A percentile compares a stretch with the other conserved stretches of the same genome.
phyloP scores from a whole-genome alignment of 1,139 yeast species.

The Debaryomyces psychrophilus region DNA sequence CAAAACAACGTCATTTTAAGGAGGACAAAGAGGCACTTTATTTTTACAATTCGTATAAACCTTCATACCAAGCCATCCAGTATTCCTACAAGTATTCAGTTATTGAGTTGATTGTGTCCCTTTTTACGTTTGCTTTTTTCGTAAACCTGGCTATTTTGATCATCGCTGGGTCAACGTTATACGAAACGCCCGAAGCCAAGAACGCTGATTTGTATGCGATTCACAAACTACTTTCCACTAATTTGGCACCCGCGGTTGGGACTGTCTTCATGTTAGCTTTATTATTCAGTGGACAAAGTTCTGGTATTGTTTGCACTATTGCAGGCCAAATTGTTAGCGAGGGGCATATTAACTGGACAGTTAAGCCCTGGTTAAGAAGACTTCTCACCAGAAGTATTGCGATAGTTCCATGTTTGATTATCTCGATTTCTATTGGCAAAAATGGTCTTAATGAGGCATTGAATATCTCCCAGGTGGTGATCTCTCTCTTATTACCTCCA shows the following conservation, averaged over 20 bases:
- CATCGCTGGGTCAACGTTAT: constrained; percentile 74
- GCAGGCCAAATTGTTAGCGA: constrained; percentile 87
- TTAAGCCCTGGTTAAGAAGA: constrained; percentile 78
- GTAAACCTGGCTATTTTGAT: constrained; percentile 78
- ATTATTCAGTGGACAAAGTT: constrained; percentile 76
- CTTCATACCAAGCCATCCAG: constrained; percentile 64
- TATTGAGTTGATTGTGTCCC: constrained; percentile 63
- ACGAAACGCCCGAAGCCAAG: constrained; percentile 62
- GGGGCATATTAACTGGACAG: constrained; percentile 77
- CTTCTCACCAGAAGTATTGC: constrained; percentile 71
- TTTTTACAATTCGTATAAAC: constrained; percentile 54
- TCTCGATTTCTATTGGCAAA: constrained; percentile 65
- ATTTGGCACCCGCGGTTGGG: constrained; percentile 74
- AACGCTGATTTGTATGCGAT: constrained; percentile 79
- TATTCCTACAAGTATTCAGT: constrained; percentile 71
- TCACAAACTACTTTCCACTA: constrained; percentile 56
- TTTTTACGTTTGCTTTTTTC: constrained; percentile 74
- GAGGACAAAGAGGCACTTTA: constrained; percentile 34
- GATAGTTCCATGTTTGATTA: constrained; percentile 69
- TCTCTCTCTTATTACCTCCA: constrained; percentile 73
- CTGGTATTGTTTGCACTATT: constrained; percentile 85
- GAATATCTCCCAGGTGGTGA: constrained; percentile 76
- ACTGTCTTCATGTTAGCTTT: constrained; percentile 77
- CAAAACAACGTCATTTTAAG: constrained; percentile 13
- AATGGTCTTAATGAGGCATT: constrained; percentile 64